Base-by-base conservation (phyloP, 2,329 filamentous ascomycete genomes). In the Hypoxylon sp. region DNA sequence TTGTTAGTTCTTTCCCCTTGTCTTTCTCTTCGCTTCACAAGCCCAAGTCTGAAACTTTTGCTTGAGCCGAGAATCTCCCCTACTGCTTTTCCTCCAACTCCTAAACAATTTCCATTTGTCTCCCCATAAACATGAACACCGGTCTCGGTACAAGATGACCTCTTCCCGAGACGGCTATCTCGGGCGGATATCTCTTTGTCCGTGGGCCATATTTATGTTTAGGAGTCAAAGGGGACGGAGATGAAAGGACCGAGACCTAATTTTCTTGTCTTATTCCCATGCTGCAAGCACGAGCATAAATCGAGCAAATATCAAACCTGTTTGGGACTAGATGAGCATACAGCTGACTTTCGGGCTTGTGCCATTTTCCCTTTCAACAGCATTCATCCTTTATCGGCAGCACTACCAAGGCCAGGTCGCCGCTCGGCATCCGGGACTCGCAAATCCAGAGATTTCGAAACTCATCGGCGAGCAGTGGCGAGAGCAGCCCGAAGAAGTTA, bases 301-400 rank as follows among this genome's bases (percentile, higher is more conserved):
- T 45, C 48, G 17, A 36, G 57, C 32, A 41, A 58, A 41, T 34
- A 28, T 52, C 62, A 65, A 58, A 19, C 63, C 52, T 67, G 53
- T 48, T 62, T 64, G 34, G 17, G 49, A 43, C 14, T 52, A 34
- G 45, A 23, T 41, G 19, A 52, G n/a, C n/a, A 11, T 50, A 28
- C 11, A 17, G 56, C 61, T 68, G 49, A 67, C 46, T 43, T 51
- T 58, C 17, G 5, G 19, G 56, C 46, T 59, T 45, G 51, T 43
- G 38, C 38, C 21, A 34, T 49, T 71, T 60, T 57, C 52, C 67
- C 60, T 64, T 50, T 19, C 45, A 69, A 73, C 66, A 99, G 96
- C 95, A 55, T 99, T 99, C 82, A 99, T 99, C 72, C 86, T 99
- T 74, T 99, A 97, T 83, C 93, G 96, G 41, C 94, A 98, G 79